Conservation (phyloP, 805 yeast genomes). For the Ogataea siamensis region DNA sequence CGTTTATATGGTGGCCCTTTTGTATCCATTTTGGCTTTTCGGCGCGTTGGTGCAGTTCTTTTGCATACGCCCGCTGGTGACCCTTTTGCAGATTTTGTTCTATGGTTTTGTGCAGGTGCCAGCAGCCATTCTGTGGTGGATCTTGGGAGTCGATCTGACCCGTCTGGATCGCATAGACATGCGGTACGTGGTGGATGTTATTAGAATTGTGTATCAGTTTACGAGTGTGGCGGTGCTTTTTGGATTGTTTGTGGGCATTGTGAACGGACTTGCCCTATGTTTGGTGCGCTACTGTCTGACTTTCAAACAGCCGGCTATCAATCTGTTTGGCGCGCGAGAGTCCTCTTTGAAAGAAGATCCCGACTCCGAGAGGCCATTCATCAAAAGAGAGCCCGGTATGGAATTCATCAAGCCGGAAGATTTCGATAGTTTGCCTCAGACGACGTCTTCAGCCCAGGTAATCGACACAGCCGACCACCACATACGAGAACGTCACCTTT, state of each 20-base stretch:
- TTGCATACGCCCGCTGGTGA: slow-evolving; percentile 3
- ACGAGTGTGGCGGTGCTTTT: slow-evolving; percentile 21
- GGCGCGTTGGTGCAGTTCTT: slow-evolving; percentile 3
- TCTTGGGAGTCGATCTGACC: slow-evolving; percentile 14
- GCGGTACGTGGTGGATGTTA: slow-evolving; percentile 14
- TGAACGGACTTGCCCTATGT: slow-evolving; percentile 18
- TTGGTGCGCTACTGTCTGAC: slow-evolving; percentile 17
- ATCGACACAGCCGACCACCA: slow-evolving; percentile 7
- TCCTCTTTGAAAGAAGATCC: neutral
- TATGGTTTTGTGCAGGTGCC: slow-evolving; percentile 7
- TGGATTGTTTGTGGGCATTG: slow-evolving; percentile 25
- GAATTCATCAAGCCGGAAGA: neutral
- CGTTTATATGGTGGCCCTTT: slow-evolving; percentile 1
- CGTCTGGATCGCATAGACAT: slow-evolving; percentile 5
- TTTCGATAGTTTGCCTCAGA: neutral
- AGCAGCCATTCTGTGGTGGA: slow-evolving; percentile 4
- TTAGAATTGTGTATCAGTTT: slow-evolving; percentile 26
- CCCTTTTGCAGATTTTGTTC: slow-evolving; percentile 2
- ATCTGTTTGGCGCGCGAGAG: neutral
- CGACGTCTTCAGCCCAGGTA: slow-evolving; percentile 9
- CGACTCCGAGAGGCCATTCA: neutral
- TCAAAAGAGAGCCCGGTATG: slow-evolving; percentile 2
- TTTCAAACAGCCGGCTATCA: slow-evolving; percentile 7
- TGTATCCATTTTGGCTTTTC: slow-evolving; percentile 8
- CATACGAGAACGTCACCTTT: slow-evolving; percentile 15